Evolutionary conservation across 139 green algal genomes (phyloP).

Genomic region (Haematococcus sp.): DNA sequence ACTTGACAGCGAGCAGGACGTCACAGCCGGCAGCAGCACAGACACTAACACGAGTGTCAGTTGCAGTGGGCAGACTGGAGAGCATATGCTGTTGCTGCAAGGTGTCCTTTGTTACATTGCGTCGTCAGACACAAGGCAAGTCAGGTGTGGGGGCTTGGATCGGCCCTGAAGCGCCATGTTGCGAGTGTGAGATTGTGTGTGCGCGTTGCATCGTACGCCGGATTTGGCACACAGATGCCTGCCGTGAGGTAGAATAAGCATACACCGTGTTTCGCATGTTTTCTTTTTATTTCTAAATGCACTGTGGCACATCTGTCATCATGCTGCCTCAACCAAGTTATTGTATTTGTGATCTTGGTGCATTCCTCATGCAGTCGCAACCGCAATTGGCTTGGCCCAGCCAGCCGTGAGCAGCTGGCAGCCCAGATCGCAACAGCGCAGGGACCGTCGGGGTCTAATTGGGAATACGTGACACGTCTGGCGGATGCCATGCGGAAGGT

Average conservation of each 20-base stretch:
- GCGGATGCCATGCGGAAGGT: conserved; percentile 51
- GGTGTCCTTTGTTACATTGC: conserved; percentile 56
- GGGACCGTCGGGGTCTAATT: conserved; percentile 65
- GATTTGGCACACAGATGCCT: too few species aligned
- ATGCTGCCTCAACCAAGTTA: too few species aligned
- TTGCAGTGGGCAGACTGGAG: background rate
- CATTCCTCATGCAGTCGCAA: conserved; percentile 49
- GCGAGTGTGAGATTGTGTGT: too few species aligned
- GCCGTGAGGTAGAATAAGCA: too few species aligned
- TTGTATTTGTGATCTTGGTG: too few species aligned
- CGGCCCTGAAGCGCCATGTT: too few species aligned
- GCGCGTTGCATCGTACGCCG: too few species aligned
- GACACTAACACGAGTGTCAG: background rate
- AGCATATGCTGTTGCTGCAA: conserved; percentile 6
- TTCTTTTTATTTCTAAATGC: too few species aligned
- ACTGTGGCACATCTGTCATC: too few species aligned
- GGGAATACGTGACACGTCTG: conserved; percentile 69
- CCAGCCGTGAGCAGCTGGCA: conserved; percentile 45
- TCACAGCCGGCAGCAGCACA: background rate
- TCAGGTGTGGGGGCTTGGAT: background rate
- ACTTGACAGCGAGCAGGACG: conserved; percentile 13
- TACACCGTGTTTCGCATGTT: too few species aligned
- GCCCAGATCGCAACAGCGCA: conserved; percentile 46
- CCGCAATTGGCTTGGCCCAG: conserved; percentile 65
- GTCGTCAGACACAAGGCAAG: conserved; percentile 15